phyloP scores from a whole-genome alignment of 2,329 filamentous ascomycete genomes.

The Shiraia bambusicola region DNA sequence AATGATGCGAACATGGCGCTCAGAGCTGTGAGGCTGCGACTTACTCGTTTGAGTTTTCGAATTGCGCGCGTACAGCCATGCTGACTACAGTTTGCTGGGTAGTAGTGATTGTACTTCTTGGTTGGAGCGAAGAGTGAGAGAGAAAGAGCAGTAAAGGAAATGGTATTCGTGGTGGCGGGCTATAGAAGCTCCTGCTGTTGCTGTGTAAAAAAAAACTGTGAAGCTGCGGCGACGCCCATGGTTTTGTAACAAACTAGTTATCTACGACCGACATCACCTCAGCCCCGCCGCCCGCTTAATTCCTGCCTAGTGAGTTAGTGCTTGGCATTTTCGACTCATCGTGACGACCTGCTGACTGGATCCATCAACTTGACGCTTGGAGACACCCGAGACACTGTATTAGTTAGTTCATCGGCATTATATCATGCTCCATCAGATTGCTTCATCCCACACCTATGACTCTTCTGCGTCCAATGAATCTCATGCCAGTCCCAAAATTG shows the following conservation, averaged over 20 bases:
- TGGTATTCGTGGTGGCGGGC: slow-evolving; percentile 11
- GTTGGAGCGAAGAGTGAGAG: neutral
- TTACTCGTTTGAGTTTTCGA: slow-evolving; percentile 90
- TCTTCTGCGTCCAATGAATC: neutral
- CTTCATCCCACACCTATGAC: slow-evolving; percentile 7
- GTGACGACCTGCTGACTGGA: too few relatives aligned
- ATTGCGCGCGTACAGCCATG: slow-evolving; percentile 62
- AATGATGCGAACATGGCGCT: slow-evolving; percentile 4
- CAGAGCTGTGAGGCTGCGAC: slow-evolving; percentile 36
- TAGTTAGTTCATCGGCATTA: too few relatives aligned
- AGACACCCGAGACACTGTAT: too few relatives aligned
- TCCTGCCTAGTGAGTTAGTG: too few relatives aligned
- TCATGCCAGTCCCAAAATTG: too few relatives aligned
- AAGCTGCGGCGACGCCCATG: slow-evolving; percentile 24
- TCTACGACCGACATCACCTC: slow-evolving; percentile 26
- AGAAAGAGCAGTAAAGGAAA: neutral
- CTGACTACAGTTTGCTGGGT: slow-evolving; percentile 17
- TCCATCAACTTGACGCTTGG: too few relatives aligned
- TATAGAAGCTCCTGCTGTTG: slow-evolving; percentile 7
- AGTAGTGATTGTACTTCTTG: slow-evolving; percentile 1
- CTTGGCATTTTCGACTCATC: slow-evolving; percentile 28
- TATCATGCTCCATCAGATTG: too few relatives aligned
- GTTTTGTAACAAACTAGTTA: too few relatives aligned
- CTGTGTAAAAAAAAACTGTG: slow-evolving; percentile 28
- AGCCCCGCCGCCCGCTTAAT: slow-evolving; percentile 22